phyloP scores from a whole-genome alignment of 345 rosid genomes.

The Salix purpurea region DNA sequence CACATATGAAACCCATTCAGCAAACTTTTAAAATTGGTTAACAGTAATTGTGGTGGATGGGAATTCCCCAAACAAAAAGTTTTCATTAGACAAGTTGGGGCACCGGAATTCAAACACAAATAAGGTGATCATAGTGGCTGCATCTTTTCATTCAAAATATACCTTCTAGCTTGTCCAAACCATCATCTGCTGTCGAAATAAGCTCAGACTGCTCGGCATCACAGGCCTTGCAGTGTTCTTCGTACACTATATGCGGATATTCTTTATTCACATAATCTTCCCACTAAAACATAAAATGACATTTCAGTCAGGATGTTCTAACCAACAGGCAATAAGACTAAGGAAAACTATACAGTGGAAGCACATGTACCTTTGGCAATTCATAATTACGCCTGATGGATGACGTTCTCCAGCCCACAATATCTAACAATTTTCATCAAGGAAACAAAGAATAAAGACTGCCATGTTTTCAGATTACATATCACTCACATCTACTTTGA shows the following conservation, averaged over 20 bases:
- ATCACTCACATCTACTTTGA: not conserved
- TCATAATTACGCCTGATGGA: constrained; percentile 77
- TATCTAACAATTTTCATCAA: constrained; percentile 50
- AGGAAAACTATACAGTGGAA: not conserved
- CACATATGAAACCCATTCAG: constrained; percentile 18
- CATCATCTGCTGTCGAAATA: constrained; percentile 36
- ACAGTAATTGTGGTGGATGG: not conserved
- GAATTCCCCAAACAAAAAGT: not conserved
- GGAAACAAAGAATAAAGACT: constrained; percentile 26
- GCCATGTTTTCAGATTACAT: not conserved
- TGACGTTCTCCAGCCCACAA: constrained; percentile 98
- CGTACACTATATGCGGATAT: constrained; percentile 84
- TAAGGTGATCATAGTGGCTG: not conserved
- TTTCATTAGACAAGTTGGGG: not conserved
- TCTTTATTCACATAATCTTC: constrained; percentile 58
- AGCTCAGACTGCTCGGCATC: constrained; percentile 41
- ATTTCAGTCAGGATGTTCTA: not conserved
- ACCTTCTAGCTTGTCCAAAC: constrained; percentile 79
- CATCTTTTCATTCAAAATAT: constrained; percentile 6
- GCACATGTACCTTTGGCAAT: constrained; percentile 65
- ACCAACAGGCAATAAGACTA: not conserved
- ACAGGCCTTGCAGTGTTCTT: constrained; percentile 79
- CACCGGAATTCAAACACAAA: not conserved
- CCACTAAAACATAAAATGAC: constrained; percentile 47
- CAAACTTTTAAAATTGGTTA: not conserved